These are phyloP conservation scores for Phialophora expanda DNA, from an alignment of 2,329 filamentous ascomycete species.

Conservation along the genomic window DNA sequence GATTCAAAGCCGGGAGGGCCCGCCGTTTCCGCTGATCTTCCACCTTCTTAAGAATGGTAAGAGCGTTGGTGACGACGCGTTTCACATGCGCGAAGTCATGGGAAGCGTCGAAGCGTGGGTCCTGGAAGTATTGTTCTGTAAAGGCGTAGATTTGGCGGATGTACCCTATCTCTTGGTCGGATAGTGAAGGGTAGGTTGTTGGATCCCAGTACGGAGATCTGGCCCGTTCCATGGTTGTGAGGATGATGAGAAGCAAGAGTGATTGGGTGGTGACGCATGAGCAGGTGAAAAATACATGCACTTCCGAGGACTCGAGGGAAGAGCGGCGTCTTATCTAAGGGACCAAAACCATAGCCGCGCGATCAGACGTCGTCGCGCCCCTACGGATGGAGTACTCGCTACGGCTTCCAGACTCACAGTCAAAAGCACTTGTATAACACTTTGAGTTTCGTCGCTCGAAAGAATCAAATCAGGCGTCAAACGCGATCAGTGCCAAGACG, in stretches of 20 bases:
- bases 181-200: slow-evolving; percentile 33
- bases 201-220: slow-evolving; percentile 32
- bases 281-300: neutral
- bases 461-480: neutral
- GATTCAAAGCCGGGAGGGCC: slow-evolving; percentile 30
- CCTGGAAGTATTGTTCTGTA: slow-evolving; percentile 37
- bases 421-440: neutral
- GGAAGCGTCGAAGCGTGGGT: slow-evolving; percentile 66
- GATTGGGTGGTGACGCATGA: neutral
- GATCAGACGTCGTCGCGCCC: neutral
- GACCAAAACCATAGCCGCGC: neutral
- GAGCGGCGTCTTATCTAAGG: neutral
- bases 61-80: slow-evolving; percentile 76
- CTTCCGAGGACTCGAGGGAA: neutral
- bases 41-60: slow-evolving; percentile 64
- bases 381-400: neutral
- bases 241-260: neutral
- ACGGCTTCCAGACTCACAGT: neutral
- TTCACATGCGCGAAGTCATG: slow-evolving; percentile 87
- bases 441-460: neutral
- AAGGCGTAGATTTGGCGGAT: slow-evolving; percentile 35
- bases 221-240: slow-evolving; percentile 19
- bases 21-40: slow-evolving; percentile 35
- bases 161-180: slow-evolving; percentile 31
- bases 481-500: neutral